Base-by-base conservation (phyloP, 257 asterid species). In the Solanum appendiculatum region DNA sequence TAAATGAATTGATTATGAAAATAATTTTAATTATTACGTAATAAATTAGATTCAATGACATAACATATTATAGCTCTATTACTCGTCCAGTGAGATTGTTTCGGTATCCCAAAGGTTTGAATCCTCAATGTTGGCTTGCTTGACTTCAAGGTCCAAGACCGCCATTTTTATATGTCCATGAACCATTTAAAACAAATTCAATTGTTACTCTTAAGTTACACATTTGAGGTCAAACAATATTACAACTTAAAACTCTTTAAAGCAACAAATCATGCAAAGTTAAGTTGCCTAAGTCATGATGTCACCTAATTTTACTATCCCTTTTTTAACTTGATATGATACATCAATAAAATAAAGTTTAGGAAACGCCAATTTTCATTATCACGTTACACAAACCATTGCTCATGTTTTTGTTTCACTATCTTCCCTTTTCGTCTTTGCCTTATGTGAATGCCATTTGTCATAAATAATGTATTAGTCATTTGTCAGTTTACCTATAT, bases 201-300 rank as follows among this genome's bases (percentile, higher is more conserved):
- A 58, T 58, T 58, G 14, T 58, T 58, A 56, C 13, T 58, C 13
- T n/a, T 42, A 42, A 42, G 48, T 42, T 40, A 9, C 48, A 42
- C 48, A 44, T 44, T 11, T 58, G 25, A 58, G 70, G 70, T 27
- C 2, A 25, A 25, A 63, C 70, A 64, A 27, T 27, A 13, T 66
- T 66, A 27, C 73, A 27, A 27, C 73, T 66, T 69, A 15, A 69
- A 69, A 31, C 40, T 69, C 75, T 69, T 31, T 31, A 69, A 69
- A 69, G 40, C 75, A 15, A 15, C 75, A 69, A 31, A 31, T 31
- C 40, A 31, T 69, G 21, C 39, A 69, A 69, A 69, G 39, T 69
- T 31, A 69, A n/a, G 82, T 91, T 89, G 88, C 84, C 89, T 85
- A 89, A 90, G 86, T 86, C 91, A 72, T 91, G 94, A 91, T 91